These are phyloP conservation scores for Dictyostelium purpureum DNA, from an alignment of 78 protist genomes.

Conservation along the genomic window DNA sequence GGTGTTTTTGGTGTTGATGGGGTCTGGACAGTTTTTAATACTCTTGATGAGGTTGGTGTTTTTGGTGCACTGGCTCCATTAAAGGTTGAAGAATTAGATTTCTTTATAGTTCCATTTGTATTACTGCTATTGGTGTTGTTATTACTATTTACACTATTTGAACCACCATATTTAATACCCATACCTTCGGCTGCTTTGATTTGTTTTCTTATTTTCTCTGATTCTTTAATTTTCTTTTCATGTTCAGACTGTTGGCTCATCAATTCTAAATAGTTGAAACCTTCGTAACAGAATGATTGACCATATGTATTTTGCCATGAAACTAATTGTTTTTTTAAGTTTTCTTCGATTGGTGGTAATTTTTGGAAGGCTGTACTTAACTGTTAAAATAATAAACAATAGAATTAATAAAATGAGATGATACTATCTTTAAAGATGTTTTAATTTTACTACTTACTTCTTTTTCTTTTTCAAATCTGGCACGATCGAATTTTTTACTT, in stretches of 20 bases:
- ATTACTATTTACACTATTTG: neutral
- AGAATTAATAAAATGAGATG: neutral
- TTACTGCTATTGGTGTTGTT: neutral
- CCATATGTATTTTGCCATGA: conserved; percentile 47
- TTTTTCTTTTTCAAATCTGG: conserved; percentile 60
- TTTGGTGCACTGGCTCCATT: neutral
- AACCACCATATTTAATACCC: neutral
- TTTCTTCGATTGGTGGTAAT: conserved; percentile 55
- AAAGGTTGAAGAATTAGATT: neutral
- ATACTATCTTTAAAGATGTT: neutral
- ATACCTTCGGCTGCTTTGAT: neutral
- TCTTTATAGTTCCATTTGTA: neutral
- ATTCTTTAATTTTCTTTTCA: conserved; percentile 11
- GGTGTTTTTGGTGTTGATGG: conserved; percentile 62
- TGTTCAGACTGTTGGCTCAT: conserved; percentile 63
- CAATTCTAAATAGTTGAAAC: conserved; percentile 46
- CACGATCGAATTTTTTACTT: conserved; percentile 57
- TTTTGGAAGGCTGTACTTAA: conserved; percentile 33
- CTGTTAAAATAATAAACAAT: neutral
- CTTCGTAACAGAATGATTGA: conserved; percentile 36
- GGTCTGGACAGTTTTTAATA: neutral
- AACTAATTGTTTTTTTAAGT: conserved; percentile 21
- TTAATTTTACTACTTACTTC: neutral
- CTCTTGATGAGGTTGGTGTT: neutral
- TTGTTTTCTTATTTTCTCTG: conserved; percentile 41